Evolutionary conservation across 192 early-diverging fungal genomes (phyloP).

Genomic region (Podila minutissima): DNA sequence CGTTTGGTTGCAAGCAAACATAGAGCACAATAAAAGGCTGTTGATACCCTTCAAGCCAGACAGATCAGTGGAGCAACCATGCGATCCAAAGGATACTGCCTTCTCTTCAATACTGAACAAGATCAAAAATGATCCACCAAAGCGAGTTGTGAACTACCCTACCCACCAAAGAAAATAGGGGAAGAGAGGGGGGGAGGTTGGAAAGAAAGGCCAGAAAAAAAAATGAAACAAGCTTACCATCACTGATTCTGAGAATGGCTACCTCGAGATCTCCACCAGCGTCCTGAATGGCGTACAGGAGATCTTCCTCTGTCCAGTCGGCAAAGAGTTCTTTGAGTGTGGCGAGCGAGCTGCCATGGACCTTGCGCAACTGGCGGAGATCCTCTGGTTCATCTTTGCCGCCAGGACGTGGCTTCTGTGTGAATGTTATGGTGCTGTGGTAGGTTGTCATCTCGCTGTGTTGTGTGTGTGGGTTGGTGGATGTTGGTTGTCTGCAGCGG

Average conservation of each 20-base stretch:
- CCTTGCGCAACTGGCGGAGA: slow-evolving; percentile 67
- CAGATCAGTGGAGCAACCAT: too few relatives aligned
- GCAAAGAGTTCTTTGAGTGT: slow-evolving; percentile 77
- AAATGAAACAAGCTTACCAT: slow-evolving; percentile 60
- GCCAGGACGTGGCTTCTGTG: slow-evolving; percentile 25
- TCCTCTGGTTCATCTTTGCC: slow-evolving; percentile 64
- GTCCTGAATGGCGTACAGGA: slow-evolving; percentile 87
- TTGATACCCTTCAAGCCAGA: too few relatives aligned
- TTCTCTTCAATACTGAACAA: too few relatives aligned
- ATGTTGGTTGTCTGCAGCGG: neutral
- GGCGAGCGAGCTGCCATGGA: slow-evolving; percentile 69
- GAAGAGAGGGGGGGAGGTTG: slow-evolving; percentile 10
- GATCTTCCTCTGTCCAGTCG: slow-evolving; percentile 90
- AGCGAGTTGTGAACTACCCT: neutral
- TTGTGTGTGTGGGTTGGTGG: neutral
- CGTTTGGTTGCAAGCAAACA: too few relatives aligned
- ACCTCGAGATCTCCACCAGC: slow-evolving; percentile 85
- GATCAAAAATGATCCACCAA: neutral
- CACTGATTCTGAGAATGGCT: slow-evolving; percentile 82
- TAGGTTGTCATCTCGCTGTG: slow-evolving; percentile 23
- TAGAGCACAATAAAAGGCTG: too few relatives aligned
- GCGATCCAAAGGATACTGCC: too few relatives aligned
- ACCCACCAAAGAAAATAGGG: neutral
- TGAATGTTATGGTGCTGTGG: slow-evolving; percentile 32
- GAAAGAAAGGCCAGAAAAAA: neutral